Evolutionary conservation across 768 basidiomycete species (phyloP).

Genomic region (Cubamyces sp.): DNA sequence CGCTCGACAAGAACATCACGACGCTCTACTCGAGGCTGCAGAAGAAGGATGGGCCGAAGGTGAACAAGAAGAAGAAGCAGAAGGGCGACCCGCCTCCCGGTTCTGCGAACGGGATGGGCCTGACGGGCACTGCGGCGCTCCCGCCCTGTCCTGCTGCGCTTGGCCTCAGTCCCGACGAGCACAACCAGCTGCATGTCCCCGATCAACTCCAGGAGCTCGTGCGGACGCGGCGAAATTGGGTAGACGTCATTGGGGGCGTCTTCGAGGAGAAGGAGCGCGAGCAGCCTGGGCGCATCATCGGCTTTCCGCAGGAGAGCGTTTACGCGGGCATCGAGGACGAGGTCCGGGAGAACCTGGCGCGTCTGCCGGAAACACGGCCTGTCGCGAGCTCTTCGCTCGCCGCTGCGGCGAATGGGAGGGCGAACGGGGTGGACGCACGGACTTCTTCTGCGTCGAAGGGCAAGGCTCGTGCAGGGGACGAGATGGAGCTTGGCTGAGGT

Average conservation of each 20-base stretch:
- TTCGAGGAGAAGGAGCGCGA: conserved; percentile 76
- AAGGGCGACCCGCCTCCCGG: conserved; percentile 47
- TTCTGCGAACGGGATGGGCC: conserved; percentile 32
- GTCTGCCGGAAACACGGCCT: conserved; percentile 23
- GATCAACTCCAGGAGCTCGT: conserved; percentile 75
- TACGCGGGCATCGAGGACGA: conserved; percentile 78
- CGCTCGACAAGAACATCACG: conserved; percentile 84
- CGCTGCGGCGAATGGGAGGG: conserved; percentile 8
- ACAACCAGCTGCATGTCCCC: conserved; percentile 61
- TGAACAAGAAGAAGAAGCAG: conserved; percentile 70
- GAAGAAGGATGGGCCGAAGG: conserved; percentile 78
- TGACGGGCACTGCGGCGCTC: conserved; percentile 38
- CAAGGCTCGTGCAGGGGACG: conserved; percentile 58
- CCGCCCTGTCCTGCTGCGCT: conserved; percentile 73
- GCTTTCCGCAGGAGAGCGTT: conserved; percentile 75
- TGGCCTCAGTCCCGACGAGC: conserved; percentile 70
- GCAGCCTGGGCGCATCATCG: conserved; percentile 70
- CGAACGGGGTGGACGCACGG: conserved; percentile 26
- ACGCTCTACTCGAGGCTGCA: conserved; percentile 77
- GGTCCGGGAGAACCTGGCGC: conserved; percentile 44
- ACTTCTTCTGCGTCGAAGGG: conserved; percentile 40
- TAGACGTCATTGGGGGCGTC: conserved; percentile 70
- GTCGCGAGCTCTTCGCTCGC: conserved; percentile 17
- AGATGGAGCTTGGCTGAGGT: conserved; percentile 68
- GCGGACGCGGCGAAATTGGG: conserved; percentile 77